Conservation (phyloP, 2,329 filamentous ascomycete genomes). For the Beauveria asiatica region DNA sequence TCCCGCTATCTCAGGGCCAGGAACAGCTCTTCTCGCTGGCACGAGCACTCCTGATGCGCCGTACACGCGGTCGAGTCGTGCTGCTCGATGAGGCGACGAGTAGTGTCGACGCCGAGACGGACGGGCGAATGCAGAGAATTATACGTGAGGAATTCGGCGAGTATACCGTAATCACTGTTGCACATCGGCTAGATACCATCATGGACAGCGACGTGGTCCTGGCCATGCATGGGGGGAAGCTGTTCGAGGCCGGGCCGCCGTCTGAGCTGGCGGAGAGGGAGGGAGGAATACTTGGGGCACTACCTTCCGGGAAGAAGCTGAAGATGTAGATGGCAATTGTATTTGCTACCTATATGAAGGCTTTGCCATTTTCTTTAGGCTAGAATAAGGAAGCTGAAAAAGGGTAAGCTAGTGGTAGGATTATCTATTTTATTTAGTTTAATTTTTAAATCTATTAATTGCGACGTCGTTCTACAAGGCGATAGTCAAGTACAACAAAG, state of each 20-base stretch:
- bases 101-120: slow-evolving; percentile 7
- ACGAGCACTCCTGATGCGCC: neutral
- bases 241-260: neutral
- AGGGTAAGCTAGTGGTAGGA: too few species aligned
- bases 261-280: neutral
- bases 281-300: neutral
- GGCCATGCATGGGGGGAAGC: neutral
- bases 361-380: too few species aligned
- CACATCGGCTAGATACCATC: neutral
- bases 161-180: slow-evolving; percentile 11
- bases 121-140: slow-evolving; percentile 9
- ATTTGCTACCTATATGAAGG: too few species aligned
- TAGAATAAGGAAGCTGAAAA: too few species aligned
- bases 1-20: slow-evolving; percentile 6
- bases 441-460: too few species aligned
- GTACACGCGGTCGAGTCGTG: slow-evolving; percentile 11
- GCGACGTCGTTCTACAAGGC: too few species aligned
- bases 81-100: slow-evolving; percentile 11
- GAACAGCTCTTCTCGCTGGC: slow-evolving; percentile 3
- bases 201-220: slow-evolving; percentile 5
- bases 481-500: too few species aligned
- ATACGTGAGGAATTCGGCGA: slow-evolving; percentile 7
- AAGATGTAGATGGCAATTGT: too few species aligned
- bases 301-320: neutral
- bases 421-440: too few species aligned